Percentiles rank a stretch among this genome's conserved stretches.
These are phyloP conservation scores for Mangifera indica DNA, from an alignment of 345 rosid genomes.

Conservation along the genomic window DNA sequence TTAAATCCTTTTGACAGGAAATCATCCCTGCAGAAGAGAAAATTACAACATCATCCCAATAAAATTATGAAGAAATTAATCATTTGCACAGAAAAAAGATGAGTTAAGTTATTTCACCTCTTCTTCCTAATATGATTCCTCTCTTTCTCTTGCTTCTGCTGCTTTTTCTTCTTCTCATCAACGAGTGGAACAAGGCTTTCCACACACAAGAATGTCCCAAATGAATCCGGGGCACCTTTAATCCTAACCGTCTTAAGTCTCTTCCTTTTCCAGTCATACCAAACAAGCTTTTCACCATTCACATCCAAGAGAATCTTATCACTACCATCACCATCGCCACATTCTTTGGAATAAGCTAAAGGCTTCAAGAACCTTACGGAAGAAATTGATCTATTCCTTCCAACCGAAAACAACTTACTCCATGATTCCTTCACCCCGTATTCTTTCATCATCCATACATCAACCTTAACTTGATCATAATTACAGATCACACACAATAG, in stretches of 20 bases:
- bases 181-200: slow-evolving; percentile 46
- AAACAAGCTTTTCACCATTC: slow-evolving; percentile 38
- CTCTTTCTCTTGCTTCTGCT: slow-evolving; percentile 14
- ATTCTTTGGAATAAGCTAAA: slow-evolving; percentile 35
- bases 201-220: slow-evolving; percentile 36
- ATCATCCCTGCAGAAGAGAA: slow-evolving; percentile 39
- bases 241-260: slow-evolving; percentile 26
- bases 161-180: neutral
- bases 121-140: slow-evolving; percentile 17
- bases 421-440: slow-evolving; percentile 26
- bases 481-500: slow-evolving; percentile 14
- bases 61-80: too few relatives aligned
- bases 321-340: slow-evolving; percentile 2
- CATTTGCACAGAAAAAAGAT: neutral
- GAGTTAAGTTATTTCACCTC: slow-evolving; percentile 21
- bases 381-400: slow-evolving; percentile 21
- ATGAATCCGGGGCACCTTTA: slow-evolving; percentile 26
- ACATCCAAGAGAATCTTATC: slow-evolving; percentile 41
- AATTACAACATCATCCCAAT: too few relatives aligned
- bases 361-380: slow-evolving; percentile 40
- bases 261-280: slow-evolving; percentile 40
- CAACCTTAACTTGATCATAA: slow-evolving; percentile 10
- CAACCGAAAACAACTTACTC: slow-evolving; percentile 15
- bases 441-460: slow-evolving; percentile 26
- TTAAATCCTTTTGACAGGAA: slow-evolving; percentile 57